Evolutionary conservation across 805 yeast species (phyloP).

Genomic region (Saturnispora serradocipensis): DNA sequence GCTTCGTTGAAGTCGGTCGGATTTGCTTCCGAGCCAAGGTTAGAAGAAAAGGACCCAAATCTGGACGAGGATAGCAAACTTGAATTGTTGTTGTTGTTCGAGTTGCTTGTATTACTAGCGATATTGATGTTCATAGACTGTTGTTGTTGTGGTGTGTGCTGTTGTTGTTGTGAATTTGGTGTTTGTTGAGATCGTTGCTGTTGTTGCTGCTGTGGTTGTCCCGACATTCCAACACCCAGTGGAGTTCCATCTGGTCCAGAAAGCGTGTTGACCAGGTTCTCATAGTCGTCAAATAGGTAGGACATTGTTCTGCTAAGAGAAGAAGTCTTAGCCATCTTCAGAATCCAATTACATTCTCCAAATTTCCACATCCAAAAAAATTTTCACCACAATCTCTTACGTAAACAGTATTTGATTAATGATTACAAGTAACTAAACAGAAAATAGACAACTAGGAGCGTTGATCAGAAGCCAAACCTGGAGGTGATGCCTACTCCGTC

Average conservation of each 20-base stretch:
- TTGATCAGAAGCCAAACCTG: constrained; percentile 9
- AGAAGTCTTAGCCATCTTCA: neutral
- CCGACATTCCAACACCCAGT: neutral
- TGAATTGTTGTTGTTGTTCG: neutral
- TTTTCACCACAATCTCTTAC: neutral
- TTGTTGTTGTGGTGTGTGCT: constrained; percentile 6
- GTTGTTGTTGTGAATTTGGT: constrained; percentile 8
- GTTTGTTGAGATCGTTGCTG: neutral
- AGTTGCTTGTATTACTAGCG: neutral
- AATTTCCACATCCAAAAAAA: neutral
- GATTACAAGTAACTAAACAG: neutral
- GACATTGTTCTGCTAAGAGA: neutral
- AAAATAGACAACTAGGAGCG: neutral
- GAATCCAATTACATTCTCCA: neutral
- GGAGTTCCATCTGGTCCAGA: constrained; percentile 2
- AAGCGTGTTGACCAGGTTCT: constrained; percentile 4
- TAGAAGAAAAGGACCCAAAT: constrained; percentile 17
- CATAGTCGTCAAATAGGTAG: constrained; percentile 12
- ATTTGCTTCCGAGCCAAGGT: constrained; percentile 21
- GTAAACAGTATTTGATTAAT: neutral
- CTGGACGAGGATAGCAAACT: constrained; percentile 7
- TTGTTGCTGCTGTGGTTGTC: constrained; percentile 3
- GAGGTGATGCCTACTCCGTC: constrained; percentile 12
- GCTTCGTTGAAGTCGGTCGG: constrained; percentile 27
- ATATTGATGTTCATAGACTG: neutral